These are phyloP conservation scores for Echria macrotheca DNA, from an alignment of 495 filamentous ascomycete genomes.

Conservation along the genomic window DNA sequence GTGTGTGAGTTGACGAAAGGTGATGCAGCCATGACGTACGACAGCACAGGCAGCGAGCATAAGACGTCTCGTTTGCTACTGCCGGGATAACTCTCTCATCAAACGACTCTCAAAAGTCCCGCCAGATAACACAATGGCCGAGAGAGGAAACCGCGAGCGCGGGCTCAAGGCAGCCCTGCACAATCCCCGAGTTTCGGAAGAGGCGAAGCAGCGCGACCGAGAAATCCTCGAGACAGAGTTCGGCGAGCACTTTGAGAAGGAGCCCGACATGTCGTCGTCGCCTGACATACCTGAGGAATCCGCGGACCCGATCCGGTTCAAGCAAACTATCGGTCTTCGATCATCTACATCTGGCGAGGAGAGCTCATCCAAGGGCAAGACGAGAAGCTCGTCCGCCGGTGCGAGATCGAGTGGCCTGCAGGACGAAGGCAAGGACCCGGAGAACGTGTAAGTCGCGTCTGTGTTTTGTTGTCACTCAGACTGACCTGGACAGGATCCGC, in stretches of 20 bases:
- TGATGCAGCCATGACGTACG: too few species aligned
- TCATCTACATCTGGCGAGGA: background rate
- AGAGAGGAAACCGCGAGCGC: constrained; percentile 24
- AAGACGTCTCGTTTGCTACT: too few species aligned
- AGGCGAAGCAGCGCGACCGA: constrained; percentile 19
- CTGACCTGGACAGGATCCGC: constrained; percentile 6
- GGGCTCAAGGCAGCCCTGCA: constrained; percentile 26
- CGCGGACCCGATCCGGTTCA: background rate
- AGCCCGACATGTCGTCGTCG: background rate
- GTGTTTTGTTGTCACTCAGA: background rate
- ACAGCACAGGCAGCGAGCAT: too few species aligned
- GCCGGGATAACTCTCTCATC: too few species aligned
- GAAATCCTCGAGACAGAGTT: constrained; percentile 19
- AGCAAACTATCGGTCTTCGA: background rate
- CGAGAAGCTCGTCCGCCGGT: background rate
- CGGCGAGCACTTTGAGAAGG: constrained; percentile 7
- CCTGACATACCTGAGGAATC: background rate
- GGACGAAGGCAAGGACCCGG: constrained; percentile 12
- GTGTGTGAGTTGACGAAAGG: too few species aligned
- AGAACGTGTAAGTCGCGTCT: constrained; percentile 19
- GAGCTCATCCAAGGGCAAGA: too few species aligned
- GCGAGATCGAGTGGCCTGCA: background rate
- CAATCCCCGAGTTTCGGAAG: constrained; percentile 24
- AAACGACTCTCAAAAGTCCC: too few species aligned
- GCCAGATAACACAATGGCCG: too few species aligned